Conservation (phyloP, 306 rosid genomes). For the Trifolium fragiferum region DNA sequence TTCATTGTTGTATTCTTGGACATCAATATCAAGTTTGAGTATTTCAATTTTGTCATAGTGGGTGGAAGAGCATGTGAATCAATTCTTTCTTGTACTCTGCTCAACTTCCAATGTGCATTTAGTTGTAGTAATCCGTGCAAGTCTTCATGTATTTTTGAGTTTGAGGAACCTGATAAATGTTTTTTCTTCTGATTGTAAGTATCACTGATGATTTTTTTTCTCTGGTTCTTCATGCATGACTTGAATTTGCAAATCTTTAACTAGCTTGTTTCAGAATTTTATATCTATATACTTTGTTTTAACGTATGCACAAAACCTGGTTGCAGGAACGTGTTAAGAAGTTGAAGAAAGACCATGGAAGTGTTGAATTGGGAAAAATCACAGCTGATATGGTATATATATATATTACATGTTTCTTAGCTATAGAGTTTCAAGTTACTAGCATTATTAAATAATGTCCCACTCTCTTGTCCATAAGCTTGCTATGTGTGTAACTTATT, state of each 20-base stretch:
- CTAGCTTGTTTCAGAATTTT: background rate
- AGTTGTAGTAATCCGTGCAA: conserved; percentile 4
- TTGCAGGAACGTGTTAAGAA: conserved; percentile 92
- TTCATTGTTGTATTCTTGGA: conserved; percentile 16
- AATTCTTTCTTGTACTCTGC: conserved; percentile 12
- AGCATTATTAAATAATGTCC: conserved; percentile 17
- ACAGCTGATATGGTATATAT: conserved; percentile 91
- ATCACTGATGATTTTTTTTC: background rate
- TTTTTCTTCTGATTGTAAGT: conserved; percentile 5
- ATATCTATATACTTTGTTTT: conserved; percentile 19
- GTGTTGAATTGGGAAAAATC: conserved; percentile 82
- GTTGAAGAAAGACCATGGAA: conserved; percentile 79
- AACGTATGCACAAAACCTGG: conserved; percentile 24
- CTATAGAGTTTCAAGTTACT: conserved; percentile 23
- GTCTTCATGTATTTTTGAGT: conserved; percentile 24
- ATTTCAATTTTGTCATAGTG: conserved; percentile 19
- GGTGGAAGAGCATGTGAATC: conserved; percentile 17
- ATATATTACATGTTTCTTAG: conserved; percentile 9
- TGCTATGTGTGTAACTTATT: conserved; percentile 33
- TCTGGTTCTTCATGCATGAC: too few relatives aligned
- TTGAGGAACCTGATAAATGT: conserved; percentile 11
- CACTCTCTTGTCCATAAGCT: conserved; percentile 17
- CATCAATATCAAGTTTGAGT: background rate
- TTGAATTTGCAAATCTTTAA: conserved; percentile 27
- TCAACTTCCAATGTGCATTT: conserved; percentile 3